Base-by-base conservation (phyloP, 2,329 filamentous ascomycete species). In the Epichloe sp. region DNA sequence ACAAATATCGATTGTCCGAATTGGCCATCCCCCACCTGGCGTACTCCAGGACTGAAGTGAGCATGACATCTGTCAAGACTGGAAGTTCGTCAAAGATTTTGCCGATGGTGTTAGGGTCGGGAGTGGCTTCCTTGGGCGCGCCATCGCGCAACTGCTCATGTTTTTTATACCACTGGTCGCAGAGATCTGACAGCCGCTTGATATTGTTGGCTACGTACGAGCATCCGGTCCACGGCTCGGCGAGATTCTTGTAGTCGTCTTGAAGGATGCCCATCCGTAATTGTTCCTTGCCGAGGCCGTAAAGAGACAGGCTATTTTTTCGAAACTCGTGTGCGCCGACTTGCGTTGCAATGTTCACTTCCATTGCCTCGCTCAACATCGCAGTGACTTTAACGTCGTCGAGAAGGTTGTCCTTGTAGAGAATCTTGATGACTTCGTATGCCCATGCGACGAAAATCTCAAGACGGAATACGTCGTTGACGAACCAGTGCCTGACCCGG, bases 151-250 rank as follows among this genome's bases (percentile, higher is more conserved):
- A 55, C 1, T 63, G 58, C 23, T 70, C 70, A 55, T 75, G 68
- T 48, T 74, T 69, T 45, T 73, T 70, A 3, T 78, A 68, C 78
- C 77, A 80, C 52, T 75, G 71, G 26, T 75, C 70, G 40, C 73
- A 74, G 17, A 84, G 71, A 55, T 82, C 77, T 23, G 79, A 69
- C 15, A 83, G 71, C 17, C 79, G 78, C 60, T 79, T 78, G 12
- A 74, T 60, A 54, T 82, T 83, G 62, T 82, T 82, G 48, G 80
- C 76, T 51, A 82, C 71, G 55, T 75, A 79, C 43, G 71, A 66
- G 57, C 78, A 80, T 15, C 87, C 89, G 0, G 90, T 96, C 93
- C 93, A 98, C 44, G 90, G 86, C 53, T 87, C 82, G 0, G 85
- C 79, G 8, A 96, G 73, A 11, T 76, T 79, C 19, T 82, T 76